Conservation (phyloP, 345 rosid species). For the Carallia brachiata region DNA sequence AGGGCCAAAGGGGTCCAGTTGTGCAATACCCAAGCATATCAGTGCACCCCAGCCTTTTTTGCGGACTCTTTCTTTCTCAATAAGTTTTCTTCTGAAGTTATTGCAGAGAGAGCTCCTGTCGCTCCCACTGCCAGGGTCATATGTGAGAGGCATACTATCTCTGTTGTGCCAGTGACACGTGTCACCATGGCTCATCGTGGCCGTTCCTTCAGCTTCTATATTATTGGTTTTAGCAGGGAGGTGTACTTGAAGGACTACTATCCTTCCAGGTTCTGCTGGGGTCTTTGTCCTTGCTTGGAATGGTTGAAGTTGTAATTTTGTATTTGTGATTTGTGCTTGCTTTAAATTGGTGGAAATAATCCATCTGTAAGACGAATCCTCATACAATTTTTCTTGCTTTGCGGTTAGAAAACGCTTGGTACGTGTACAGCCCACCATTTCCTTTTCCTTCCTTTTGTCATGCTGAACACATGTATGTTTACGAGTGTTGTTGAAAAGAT, state of each 20-base stretch:
- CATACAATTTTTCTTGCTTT: too few species aligned
- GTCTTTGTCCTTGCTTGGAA: conserved; percentile 88
- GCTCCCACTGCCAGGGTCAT: conserved; percentile 75
- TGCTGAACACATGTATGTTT: too few species aligned
- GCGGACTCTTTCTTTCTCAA: conserved; percentile 91
- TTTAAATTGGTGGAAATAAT: too few species aligned
- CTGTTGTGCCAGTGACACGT: conserved; percentile 88
- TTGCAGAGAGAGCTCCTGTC: conserved; percentile 65
- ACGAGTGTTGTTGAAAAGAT: too few species aligned
- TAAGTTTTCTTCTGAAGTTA: conserved; percentile 83
- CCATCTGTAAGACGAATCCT: too few species aligned
- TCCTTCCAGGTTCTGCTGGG: conserved; percentile 91
- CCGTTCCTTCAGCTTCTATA: conserved; percentile 76
- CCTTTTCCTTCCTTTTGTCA: too few species aligned
- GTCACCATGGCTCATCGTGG: conserved; percentile 78
- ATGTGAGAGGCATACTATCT: conserved; percentile 82
- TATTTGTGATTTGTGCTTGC: too few species aligned
- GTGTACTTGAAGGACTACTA: conserved; percentile 88
- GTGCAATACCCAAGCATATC: conserved; percentile 91
- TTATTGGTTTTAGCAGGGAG: conserved; percentile 82
- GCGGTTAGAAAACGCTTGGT: too few species aligned
- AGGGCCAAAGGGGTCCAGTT: conserved; percentile 88
- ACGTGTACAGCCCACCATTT: too few species aligned
- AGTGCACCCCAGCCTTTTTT: conserved; percentile 84
- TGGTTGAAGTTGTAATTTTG: conserved; percentile 62